These are phyloP conservation scores for Hypoxylon sp. DNA, from an alignment of 2,329 filamentous ascomycete genomes.

Conservation along the genomic window DNA sequence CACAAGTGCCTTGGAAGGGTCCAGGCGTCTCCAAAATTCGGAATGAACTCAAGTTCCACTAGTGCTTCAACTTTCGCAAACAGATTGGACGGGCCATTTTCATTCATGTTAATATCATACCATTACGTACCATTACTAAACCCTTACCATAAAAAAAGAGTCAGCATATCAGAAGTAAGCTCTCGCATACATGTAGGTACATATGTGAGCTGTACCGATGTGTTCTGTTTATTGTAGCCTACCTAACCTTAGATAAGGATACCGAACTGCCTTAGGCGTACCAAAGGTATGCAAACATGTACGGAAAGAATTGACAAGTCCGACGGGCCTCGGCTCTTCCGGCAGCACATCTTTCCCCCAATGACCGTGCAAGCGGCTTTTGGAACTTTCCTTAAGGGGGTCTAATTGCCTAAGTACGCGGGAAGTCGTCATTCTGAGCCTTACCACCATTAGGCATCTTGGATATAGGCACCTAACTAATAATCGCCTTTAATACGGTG, in stretches of 20 bases:
- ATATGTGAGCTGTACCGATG: background rate
- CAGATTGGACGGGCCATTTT: slow-evolving; percentile 5
- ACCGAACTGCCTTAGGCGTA: background rate
- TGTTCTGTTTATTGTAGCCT: too few relatives aligned
- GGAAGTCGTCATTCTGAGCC: slow-evolving; percentile 13
- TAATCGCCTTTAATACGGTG: slow-evolving; percentile 3
- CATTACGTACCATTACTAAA: background rate
- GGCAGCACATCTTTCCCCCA: slow-evolving; percentile 4
- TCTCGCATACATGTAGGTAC: background rate
- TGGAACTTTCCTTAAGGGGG: background rate
- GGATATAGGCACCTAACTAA: slow-evolving; percentile 12
- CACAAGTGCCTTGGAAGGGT: background rate
- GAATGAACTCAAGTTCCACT: background rate
- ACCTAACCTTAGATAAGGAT: background rate
- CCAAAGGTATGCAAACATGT: background rate
- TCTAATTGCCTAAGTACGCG: background rate
- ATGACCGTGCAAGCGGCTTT: background rate
- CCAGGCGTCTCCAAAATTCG: slow-evolving; percentile 8
- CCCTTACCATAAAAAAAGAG: background rate
- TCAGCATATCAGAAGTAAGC: background rate
- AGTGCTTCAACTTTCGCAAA: slow-evolving; percentile 15
- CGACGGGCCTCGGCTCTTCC: slow-evolving; percentile 18
- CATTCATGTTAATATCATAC: background rate
- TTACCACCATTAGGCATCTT: slow-evolving; percentile 20
- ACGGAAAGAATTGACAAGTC: slow-evolving; percentile 10